Evolutionary conservation across 306 rosid genomes (phyloP).

Genomic region (Abrus precatorius): DNA sequence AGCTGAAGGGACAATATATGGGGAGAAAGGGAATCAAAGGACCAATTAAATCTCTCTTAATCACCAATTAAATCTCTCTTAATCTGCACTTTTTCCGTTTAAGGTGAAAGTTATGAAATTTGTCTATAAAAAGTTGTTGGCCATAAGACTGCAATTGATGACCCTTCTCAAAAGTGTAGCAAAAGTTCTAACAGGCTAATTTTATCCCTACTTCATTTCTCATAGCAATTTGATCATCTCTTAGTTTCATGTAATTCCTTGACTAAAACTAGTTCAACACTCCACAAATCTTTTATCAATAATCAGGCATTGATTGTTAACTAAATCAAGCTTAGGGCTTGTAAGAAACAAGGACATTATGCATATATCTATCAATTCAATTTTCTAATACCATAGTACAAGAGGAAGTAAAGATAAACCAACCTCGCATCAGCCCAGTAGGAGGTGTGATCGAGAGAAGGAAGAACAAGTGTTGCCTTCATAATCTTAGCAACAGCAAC

Average conservation of each 20-base stretch:
- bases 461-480: conserved; percentile 58
- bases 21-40: background rate
- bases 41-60: background rate
- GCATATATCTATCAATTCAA: background rate
- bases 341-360: background rate
- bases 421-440: conserved; percentile 35
- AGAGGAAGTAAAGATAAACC: background rate
- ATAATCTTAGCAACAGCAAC: conserved; percentile 82
- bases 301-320: background rate
- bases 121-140: conserved; percentile 1
- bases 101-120: background rate
- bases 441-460: conserved; percentile 16
- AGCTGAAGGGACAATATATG: background rate
- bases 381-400: background rate
- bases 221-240: background rate
- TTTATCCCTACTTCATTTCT: conserved; percentile 2
- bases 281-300: background rate
- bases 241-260: background rate
- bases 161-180: background rate
- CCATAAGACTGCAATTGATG: background rate
- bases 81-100: background rate
- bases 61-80: background rate
- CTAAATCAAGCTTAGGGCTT: background rate
- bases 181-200: background rate
- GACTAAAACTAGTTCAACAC: background rate